Base-by-base conservation (phyloP, 2,329 filamentous ascomycete species). In the Diaporthe capsici region DNA sequence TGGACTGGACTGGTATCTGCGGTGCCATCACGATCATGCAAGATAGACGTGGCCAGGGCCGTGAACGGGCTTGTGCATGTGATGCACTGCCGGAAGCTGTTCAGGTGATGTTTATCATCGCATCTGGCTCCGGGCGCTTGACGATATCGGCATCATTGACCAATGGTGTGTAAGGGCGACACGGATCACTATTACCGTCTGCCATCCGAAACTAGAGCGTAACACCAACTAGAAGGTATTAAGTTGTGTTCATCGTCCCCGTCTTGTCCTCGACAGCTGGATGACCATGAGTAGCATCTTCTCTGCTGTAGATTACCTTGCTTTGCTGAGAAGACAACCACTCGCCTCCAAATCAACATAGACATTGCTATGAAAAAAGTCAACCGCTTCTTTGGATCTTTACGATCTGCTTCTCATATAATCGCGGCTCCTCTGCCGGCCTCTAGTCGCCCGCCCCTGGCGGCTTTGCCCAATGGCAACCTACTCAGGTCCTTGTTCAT, bases 401-500 rank as follows among this genome's bases (percentile, higher is more conserved):
- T 68, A 68, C 65, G 65, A 68, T 68, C 65, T 53, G 65, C 49
- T 34, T 68, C 65, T 39, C 49, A 51, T 28, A 12, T 68, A 15
- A 25, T 68, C 15, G 47, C 65, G 44, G 63, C 7, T 10, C 47
- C 65, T 2, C 65, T 47, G n/a, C 65, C 65, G 34, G 65, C 39
- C 31, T 37, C 65, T 68, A 20, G 47, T 68, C 65, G 65, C 7
- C 47, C 65, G 34, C 70, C 70, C 31, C 51, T 72, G 12, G 70
- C 70, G 22, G 55, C 39, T 31, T 78, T 87, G 7, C 82, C 86
- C 0, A 82, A 81, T 1, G 74, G 79, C 12, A 80, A 83, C 25
- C 81, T 87, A 8, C 81, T 86, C 8, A 80, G 86, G 72, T 87
- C 86, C 0, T 80, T 87, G 1, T 76, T 87, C 25, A 82, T 89